Evolutionary conservation across 345 rosid genomes (phyloP).

Genomic region (Jatropha curcas): DNA sequence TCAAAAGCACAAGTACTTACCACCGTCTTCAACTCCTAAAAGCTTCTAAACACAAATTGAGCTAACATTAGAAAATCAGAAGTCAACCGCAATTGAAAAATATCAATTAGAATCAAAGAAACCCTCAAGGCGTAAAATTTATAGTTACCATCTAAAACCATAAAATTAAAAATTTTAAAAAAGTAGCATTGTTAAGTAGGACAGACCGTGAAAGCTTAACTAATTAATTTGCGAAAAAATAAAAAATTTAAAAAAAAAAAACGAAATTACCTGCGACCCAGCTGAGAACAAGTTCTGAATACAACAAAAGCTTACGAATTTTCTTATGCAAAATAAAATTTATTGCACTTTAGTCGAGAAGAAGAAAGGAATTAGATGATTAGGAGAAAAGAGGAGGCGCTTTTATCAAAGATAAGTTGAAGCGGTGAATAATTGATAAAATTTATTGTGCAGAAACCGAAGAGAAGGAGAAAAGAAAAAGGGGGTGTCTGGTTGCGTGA

Average conservation of each 20-base stretch:
- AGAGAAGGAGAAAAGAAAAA: background rate
- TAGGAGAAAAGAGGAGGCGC: background rate
- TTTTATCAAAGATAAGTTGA: background rate
- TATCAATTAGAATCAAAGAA: background rate
- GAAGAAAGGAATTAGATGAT: conserved; percentile 1
- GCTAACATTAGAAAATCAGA: background rate
- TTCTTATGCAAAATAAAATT: background rate
- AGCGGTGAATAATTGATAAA: conserved; percentile 9
- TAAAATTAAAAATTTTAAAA: background rate
- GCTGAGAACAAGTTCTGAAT: background rate
- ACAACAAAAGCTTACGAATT: background rate
- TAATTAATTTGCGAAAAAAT: background rate
- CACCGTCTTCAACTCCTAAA: background rate
- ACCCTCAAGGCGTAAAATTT: background rate
- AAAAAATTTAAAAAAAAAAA: background rate
- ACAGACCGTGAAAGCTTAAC: background rate
- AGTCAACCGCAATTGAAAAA: background rate
- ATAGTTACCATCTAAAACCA: background rate
- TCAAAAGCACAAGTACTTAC: background rate
- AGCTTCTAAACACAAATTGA: background rate
- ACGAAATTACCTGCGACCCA: conserved; percentile 21
- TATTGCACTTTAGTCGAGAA: background rate
- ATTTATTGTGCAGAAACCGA: background rate
- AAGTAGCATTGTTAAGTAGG: background rate
- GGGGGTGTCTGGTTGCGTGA: conserved; percentile 8